These are phyloP conservation scores for Aspergillus bridgeri DNA, from an alignment of 495 filamentous ascomycete species.

Conservation along the genomic window DNA sequence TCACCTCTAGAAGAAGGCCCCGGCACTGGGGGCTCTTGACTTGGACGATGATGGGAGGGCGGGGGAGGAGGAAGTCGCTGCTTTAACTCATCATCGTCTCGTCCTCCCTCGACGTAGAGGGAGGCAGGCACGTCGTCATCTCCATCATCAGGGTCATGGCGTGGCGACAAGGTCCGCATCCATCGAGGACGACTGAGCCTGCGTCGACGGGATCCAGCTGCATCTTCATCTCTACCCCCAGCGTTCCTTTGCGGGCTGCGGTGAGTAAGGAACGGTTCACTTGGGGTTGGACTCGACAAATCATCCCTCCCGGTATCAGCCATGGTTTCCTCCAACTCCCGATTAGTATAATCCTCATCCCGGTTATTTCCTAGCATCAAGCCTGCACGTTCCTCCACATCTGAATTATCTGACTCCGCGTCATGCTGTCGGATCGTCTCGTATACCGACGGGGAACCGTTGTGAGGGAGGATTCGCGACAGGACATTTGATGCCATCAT, in stretches of 20 bases:
- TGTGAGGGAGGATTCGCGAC: conserved; percentile 65
- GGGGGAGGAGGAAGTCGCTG: conserved; percentile 36
- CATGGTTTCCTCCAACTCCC: conserved; percentile 66
- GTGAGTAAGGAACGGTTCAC: conserved; percentile 38
- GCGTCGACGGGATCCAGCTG: conserved; percentile 24
- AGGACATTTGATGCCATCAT: conserved; percentile 79
- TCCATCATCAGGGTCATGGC: conserved; percentile 61
- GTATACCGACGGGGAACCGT: conserved; percentile 66
- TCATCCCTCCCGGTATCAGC: conserved; percentile 61
- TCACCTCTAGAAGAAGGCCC: conserved; percentile 51
- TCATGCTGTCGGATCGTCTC: conserved; percentile 64
- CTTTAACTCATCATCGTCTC: conserved; percentile 35
- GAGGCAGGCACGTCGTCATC: conserved; percentile 93
- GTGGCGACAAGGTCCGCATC: conserved; percentile 28
- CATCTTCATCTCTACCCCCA: conserved; percentile 11
- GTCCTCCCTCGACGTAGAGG: conserved; percentile 68
- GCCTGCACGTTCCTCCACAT: conserved; percentile 66
- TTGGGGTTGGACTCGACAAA: conserved; percentile 49
- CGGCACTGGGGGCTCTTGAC: conserved; percentile 28
- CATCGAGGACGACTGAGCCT: conserved; percentile 33
- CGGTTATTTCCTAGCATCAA: conserved; percentile 65
- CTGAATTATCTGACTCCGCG: conserved; percentile 53
- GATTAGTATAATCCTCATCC: conserved; percentile 62
- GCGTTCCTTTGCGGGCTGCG: conserved; percentile 14
- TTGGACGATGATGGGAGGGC: conserved; percentile 27